Base-by-base conservation (phyloP, 306 rosid genomes). In the Gastrolobium bilobum region DNA sequence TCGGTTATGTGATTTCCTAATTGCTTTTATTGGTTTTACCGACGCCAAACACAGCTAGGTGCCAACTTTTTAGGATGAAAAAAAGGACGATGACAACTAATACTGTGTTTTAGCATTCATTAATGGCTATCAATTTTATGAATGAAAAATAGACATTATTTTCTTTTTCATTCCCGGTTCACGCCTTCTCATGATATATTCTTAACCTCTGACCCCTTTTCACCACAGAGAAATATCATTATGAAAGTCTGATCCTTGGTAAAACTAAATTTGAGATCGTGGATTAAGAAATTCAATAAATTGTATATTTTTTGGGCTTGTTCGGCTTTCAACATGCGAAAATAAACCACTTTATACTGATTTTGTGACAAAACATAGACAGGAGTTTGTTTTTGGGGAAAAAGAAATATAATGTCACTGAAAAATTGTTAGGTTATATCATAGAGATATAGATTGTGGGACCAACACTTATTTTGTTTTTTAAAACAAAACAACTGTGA, bases 21-120 rank as follows among this genome's bases (percentile, higher is more conserved):
- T 30, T 10, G 33, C 68, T 10, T 47, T 47, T 43, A 31, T 58
- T 4, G 20, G 8, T 33, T 58, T 58, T 30, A 7, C 4, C 42
- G 15, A 75, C 47, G 42, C 65, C 56, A n/a, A 56, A 46, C 3
- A 73, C 64, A 34, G 42, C 26, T 61, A 29, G 26, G 64, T 42
- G 47, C 46, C 30, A 30, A 70, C 29, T 10, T 82, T 43, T 79
- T 30, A 39, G 44, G 58, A 68, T 48, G 29, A 20, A 20, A 20
- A 20, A 20, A 20, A 0, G 26, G 33, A 58, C 7, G 26, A 9
- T 29, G 10, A 38, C 52, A 11, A 37, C 37, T 5, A 29, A 66
- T 66, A 29, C 33, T 46, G 30, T 7, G 5, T 35, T 75, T 54
- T 20, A 20, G 15, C 63, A 70, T 54, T 75, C 68, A 46, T 29